These are phyloP conservation scores for Trametes cubensis DNA, from an alignment of 768 basidiomycete genomes.

Conservation along the genomic window DNA sequence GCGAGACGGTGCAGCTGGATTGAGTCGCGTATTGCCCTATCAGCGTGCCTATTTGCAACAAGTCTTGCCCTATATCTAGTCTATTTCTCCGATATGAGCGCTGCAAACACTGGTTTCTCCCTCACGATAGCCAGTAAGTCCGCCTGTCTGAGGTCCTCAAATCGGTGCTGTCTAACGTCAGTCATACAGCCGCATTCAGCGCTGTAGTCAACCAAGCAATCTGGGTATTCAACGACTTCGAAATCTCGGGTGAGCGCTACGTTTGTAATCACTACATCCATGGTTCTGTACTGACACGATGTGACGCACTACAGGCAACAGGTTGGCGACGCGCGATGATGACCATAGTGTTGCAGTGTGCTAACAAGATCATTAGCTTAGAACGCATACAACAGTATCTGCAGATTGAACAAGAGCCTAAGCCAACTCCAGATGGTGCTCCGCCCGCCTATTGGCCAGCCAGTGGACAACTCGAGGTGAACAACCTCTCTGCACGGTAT, in stretches of 20 bases:
- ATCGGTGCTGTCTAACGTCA: background rate
- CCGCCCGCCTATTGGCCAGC: constrained; percentile 59
- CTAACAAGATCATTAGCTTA: constrained; percentile 21
- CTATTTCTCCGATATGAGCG: constrained; percentile 43
- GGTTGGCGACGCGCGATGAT: constrained; percentile 26
- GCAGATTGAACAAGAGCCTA: constrained; percentile 50
- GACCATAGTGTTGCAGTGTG: background rate
- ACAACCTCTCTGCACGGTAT: constrained; percentile 48
- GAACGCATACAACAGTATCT: constrained; percentile 51
- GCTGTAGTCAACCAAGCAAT: constrained; percentile 52
- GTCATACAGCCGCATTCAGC: constrained; percentile 48
- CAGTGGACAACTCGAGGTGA: constrained; percentile 46
- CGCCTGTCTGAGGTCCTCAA: background rate
- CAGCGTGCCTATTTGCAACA: constrained; percentile 51
- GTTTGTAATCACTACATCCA: background rate
- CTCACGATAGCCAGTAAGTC: constrained; percentile 42
- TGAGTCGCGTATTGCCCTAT: constrained; percentile 52
- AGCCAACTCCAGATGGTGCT: constrained; percentile 35
- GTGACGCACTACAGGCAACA: background rate
- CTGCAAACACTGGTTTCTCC: constrained; percentile 41
- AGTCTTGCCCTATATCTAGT: constrained; percentile 52
- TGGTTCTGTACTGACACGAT: background rate
- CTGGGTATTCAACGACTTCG: constrained; percentile 42
- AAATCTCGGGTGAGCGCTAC: constrained; percentile 40
- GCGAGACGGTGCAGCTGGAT: constrained; percentile 41